phyloP scores from a whole-genome alignment of 306 rosid species.

The Fagus sylvatica region DNA sequence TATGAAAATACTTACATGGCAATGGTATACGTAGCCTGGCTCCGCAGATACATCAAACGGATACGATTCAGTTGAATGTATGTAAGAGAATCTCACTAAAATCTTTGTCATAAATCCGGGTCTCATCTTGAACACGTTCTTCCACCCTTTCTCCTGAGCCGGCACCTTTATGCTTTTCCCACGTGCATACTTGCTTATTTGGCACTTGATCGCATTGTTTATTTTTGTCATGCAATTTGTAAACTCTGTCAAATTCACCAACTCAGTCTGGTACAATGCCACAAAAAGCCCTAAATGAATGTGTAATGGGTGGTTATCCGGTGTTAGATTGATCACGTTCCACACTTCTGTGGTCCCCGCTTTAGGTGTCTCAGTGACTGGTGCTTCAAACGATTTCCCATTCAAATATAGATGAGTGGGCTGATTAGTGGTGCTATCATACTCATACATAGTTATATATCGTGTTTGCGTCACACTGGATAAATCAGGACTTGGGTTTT shows the following conservation, averaged over 20 bases:
- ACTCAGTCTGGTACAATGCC: constrained; percentile 55
- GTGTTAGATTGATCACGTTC: constrained; percentile 55
- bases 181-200: constrained; percentile 51
- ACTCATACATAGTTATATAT: constrained; percentile 52
- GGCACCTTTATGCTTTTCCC: constrained; percentile 45
- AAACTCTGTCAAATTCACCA: constrained; percentile 49
- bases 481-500: constrained; percentile 30
- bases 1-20: constrained; percentile 42
- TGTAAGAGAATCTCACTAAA: constrained; percentile 40
- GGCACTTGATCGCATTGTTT: constrained; percentile 70
- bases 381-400: constrained; percentile 37
- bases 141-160: constrained; percentile 52
- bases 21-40: constrained; percentile 57
- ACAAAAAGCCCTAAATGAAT: constrained; percentile 47
- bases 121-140: constrained; percentile 53
- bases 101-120: constrained; percentile 45
- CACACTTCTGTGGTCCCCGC: constrained; percentile 49
- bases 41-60: constrained; percentile 40
- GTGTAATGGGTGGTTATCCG: constrained; percentile 58
- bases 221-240: constrained; percentile 56
- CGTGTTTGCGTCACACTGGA: constrained; percentile 37
- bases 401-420: constrained; percentile 53
- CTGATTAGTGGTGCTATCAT: constrained; percentile 30
- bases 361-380: constrained; percentile 43
- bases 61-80: constrained; percentile 46